A percentile compares a stretch with the other conserved stretches of the same genome.
Evolutionary conservation across 805 yeast genomes (phyloP).

Genomic region (Ogataea parapolymorpha): DNA sequence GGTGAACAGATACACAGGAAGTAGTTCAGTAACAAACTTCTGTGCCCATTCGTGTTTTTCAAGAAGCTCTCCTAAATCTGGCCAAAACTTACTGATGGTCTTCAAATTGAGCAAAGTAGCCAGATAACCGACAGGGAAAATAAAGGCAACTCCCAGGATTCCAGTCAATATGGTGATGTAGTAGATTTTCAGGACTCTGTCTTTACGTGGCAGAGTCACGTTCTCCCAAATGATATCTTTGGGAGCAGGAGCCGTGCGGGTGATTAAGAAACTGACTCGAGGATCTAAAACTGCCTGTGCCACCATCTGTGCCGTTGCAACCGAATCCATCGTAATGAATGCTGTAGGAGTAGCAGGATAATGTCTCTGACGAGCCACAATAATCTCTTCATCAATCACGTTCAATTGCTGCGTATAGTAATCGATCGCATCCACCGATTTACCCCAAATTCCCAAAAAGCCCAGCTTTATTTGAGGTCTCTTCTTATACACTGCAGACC

Average conservation of each 20-base stretch:
- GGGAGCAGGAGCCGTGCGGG: conserved; percentile 91
- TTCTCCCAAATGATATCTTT: conserved; percentile 94
- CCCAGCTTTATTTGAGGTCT: conserved; percentile 68
- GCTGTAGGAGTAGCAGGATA: conserved; percentile 88
- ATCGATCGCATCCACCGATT: conserved; percentile 76
- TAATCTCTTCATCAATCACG: conserved; percentile 67
- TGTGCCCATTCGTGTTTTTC: conserved; percentile 67
- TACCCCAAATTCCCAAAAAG: conserved; percentile 60
- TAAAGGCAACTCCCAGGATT: conserved; percentile 64
- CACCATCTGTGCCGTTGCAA: conserved; percentile 93
- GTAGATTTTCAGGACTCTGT: conserved; percentile 63
- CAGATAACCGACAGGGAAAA: conserved; percentile 79
- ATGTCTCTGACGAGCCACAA: conserved; percentile 59
- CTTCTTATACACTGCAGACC: conserved; percentile 24
- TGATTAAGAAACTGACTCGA: conserved; percentile 74
- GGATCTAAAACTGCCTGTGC: conserved; percentile 96
- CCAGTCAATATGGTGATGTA: conserved; percentile 65
- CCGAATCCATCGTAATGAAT: conserved; percentile 91
- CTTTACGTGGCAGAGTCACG: conserved; percentile 72
- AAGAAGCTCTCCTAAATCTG: conserved; percentile 68
- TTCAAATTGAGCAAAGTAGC: conserved; percentile 79
- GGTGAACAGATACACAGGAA: conserved; percentile 91
- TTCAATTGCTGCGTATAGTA: conserved; percentile 67
- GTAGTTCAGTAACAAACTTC: conserved; percentile 76
- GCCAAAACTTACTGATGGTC: conserved; percentile 78